These are phyloP conservation scores for Aspergillus niger DNA, from an alignment of 2,329 filamentous ascomycete species.

Conservation along the genomic window DNA sequence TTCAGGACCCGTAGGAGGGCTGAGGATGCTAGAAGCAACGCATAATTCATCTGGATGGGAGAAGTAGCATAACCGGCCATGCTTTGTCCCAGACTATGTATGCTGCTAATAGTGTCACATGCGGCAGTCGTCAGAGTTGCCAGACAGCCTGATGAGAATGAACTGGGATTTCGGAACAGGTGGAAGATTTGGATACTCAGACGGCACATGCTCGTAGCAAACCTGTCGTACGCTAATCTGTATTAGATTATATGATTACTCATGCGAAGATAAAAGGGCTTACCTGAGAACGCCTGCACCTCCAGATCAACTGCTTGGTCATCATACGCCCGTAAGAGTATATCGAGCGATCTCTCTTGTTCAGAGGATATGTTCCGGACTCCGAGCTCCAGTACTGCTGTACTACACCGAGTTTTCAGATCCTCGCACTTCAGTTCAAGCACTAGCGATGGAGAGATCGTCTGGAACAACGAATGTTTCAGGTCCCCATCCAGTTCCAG, in stretches of 20 bases:
- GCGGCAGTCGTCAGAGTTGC: conserved; percentile 30
- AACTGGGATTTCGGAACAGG: conserved; percentile 37
- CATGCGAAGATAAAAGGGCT: neutral
- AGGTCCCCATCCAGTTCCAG: conserved; percentile 40
- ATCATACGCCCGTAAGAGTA: conserved; percentile 41
- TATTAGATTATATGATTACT: neutral
- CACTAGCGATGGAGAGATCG: conserved; percentile 36
- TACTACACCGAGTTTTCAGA: conserved; percentile 38
- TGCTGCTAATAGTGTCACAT: conserved; percentile 34
- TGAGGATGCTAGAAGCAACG: conserved; percentile 34
- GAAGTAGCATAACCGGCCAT: conserved; percentile 25
- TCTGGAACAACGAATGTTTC: conserved; percentile 36
- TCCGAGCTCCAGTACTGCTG: conserved; percentile 41
- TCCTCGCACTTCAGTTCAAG: conserved; percentile 43
- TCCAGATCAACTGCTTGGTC: conserved; percentile 40
- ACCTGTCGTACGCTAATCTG: conserved; percentile 32
- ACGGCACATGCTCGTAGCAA: conserved; percentile 34
- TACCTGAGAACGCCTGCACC: conserved; percentile 36
- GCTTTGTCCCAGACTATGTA: conserved; percentile 27
- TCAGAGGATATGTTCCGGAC: conserved; percentile 41
- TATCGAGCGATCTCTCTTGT: conserved; percentile 42
- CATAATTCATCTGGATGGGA: conserved; percentile 33
- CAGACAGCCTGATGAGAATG: conserved; percentile 30
- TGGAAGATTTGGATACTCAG: conserved; percentile 40
- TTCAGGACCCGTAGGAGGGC: conserved; percentile 44